Conservation (phyloP, 495 filamentous ascomycete species). For the Talaromyces wortmannii region DNA sequence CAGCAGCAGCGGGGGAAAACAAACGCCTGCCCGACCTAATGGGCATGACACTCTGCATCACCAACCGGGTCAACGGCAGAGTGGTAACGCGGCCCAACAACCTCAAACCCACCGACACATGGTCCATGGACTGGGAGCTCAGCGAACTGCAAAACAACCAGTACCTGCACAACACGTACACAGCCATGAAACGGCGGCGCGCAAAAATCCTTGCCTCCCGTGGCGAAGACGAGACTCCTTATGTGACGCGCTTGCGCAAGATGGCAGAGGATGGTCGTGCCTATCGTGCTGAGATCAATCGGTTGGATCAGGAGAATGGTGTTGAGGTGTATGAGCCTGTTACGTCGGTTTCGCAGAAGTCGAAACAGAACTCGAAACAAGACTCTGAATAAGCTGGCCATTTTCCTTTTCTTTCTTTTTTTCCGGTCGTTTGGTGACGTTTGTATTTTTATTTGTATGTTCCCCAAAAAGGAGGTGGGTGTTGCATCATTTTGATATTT, state of each 20-base stretch:
- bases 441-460: no score
- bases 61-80: slow-evolving; percentile 64
- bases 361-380: no score
- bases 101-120: slow-evolving; percentile 47
- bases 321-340: slow-evolving; percentile 17
- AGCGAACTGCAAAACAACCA: slow-evolving; percentile 38
- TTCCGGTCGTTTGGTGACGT: no score
- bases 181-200: slow-evolving; percentile 43
- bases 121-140: slow-evolving; percentile 73
- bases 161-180: slow-evolving; percentile 41
- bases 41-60: slow-evolving; percentile 60
- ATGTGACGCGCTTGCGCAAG: slow-evolving; percentile 25
- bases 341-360: background rate
- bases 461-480: no score
- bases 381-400: no score
- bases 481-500: background rate
- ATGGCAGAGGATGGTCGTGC: slow-evolving; percentile 36
- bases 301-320: slow-evolving; percentile 31
- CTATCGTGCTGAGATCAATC: slow-evolving; percentile 32
- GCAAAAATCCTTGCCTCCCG: slow-evolving; percentile 28
- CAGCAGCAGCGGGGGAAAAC: slow-evolving; percentile 3
- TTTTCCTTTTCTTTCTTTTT: no score
- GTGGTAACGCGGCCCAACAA: background rate
- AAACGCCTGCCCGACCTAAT: slow-evolving; percentile 32
- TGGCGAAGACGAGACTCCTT: slow-evolving; percentile 23